phyloP scores from a whole-genome alignment of 441 rosid genomes.

The Gossypium aridum region DNA sequence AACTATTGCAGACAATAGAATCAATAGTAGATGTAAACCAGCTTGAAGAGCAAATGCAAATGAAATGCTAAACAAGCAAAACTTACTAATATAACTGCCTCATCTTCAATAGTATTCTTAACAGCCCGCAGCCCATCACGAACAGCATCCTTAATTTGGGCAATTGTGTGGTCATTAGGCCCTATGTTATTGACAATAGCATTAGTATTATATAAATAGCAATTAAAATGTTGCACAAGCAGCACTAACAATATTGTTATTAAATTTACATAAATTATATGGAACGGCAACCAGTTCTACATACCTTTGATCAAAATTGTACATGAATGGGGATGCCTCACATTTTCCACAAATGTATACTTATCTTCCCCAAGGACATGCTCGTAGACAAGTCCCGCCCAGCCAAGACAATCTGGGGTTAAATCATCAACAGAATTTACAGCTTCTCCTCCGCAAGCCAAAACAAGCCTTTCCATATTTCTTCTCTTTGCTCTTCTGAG shows the following conservation, averaged over 20 bases:
- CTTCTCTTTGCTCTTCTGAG: constrained; percentile 96
- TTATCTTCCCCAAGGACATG: constrained; percentile 91
- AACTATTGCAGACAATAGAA: not conserved
- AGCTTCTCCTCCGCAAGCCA: constrained; percentile 98
- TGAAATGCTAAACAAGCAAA: not conserved
- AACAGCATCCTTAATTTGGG: constrained; percentile 40
- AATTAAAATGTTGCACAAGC: not conserved
- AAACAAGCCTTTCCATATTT: constrained; percentile 92
- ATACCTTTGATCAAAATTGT: constrained; percentile 88
- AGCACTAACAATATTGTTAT: not conserved
- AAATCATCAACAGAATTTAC: constrained; percentile 84
- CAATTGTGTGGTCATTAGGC: constrained; percentile 95
- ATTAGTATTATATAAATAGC: not conserved
- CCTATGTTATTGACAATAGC: constrained; percentile 32
- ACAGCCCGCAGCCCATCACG: constrained; percentile 85
- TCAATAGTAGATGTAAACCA: not conserved
- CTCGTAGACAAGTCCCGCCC: constrained; percentile 97
- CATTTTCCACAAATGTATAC: constrained; percentile 92
- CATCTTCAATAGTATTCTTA: constrained; percentile 91
- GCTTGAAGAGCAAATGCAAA: not conserved
- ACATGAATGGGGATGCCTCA: constrained; percentile 83
- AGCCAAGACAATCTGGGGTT: constrained; percentile 21
- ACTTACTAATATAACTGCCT: constrained; percentile 79
- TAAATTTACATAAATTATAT: not conserved
- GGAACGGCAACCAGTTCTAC: not conserved